Conservation (phyloP, 2,329 filamentous ascomycete genomes). For the Ciborinia camelliae region DNA sequence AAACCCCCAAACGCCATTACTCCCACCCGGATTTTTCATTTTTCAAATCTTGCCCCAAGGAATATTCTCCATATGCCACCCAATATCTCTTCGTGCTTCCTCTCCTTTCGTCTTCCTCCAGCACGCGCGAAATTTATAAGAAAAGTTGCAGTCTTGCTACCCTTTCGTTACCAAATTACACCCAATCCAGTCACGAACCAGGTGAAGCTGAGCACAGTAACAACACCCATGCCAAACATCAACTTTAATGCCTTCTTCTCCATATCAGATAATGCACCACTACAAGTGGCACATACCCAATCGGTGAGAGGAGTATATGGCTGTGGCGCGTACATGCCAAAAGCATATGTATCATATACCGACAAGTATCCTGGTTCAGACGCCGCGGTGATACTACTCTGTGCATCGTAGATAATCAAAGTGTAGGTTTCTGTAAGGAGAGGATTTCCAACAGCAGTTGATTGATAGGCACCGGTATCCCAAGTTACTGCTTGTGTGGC, state of each 20-base stretch:
- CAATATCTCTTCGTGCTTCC: slow-evolving; percentile 7
- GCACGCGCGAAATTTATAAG: not conserved
- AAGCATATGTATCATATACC: slow-evolving; percentile 48
- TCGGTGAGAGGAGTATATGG: slow-evolving; percentile 50
- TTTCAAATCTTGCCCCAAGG: slow-evolving; percentile 14
- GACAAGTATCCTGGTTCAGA: slow-evolving; percentile 55
- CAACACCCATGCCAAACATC: slow-evolving; percentile 51
- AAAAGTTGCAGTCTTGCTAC: not conserved
- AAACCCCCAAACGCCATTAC: slow-evolving; percentile 26
- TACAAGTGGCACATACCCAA: slow-evolving; percentile 58
- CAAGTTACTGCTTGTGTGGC: slow-evolving; percentile 52
- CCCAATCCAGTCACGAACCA: slow-evolving; percentile 56
- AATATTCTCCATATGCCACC: slow-evolving; percentile 10
- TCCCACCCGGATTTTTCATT: slow-evolving; percentile 16
- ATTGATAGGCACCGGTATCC: slow-evolving; percentile 53
- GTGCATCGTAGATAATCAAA: slow-evolving; percentile 59
- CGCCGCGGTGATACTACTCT: slow-evolving; percentile 47
- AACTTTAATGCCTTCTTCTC: slow-evolving; percentile 50
- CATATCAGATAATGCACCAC: slow-evolving; percentile 47
- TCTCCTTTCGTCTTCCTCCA: slow-evolving; percentile 2
- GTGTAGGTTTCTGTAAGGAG: slow-evolving; percentile 57
- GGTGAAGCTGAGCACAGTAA: slow-evolving; percentile 59
- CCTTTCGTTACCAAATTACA: slow-evolving; percentile 35
- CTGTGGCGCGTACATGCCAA: slow-evolving; percentile 55
- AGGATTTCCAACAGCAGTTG: slow-evolving; percentile 42